Evolutionary conservation across 495 filamentous ascomycete species (phyloP), one percentile per base, ranked within the genome.

Genomic region (Penicillium odoratum): DNA sequence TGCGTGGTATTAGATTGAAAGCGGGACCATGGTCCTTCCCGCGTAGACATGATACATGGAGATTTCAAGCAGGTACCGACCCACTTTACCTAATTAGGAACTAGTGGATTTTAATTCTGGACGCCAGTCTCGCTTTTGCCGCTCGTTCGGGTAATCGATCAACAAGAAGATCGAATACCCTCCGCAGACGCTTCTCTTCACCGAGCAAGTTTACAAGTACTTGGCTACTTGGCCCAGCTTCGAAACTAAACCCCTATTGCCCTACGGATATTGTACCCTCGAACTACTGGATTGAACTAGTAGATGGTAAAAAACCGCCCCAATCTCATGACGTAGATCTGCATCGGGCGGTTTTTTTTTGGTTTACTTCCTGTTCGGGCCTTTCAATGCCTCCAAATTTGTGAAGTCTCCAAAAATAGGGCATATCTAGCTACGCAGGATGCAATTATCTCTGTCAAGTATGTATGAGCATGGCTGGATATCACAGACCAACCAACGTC

Each of bases 1-100:
- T 54, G 70, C 72, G 70, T 67, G 69, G 72, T 67, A 47, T 28
- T 43, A 40, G 15, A 55, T 13, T 31, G 7, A 21, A 31, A 16
- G 46, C 34, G 46, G 55, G 47, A 25, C 57, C 58, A 54, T 59
- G 50, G 57, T 49, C 56, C 49, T 47, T 58, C 56, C 50, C 56
- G 56, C 38, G 28, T 16, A 18, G 21, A 48, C 13, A 33, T 44
- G 28, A 54, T 60, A 60, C 48, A 57, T 48, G 55, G 55, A 38
- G 55, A 57, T 57, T 57, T 51, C 55, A 45, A 34, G 10, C 40
- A 55, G 34, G 34, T 33, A 31, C 21, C n/a, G 16, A 29, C 30
- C 42, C 52, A 34, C 52, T 33, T 16, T 43, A 5, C 52, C 42
- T 18, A 4, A 45, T 46, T 33, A 7, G 52, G 42, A 4, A 3